Conservation (phyloP, 1,284 basidiomycete genomes). For the Cryptococcus hybrid region DNA sequence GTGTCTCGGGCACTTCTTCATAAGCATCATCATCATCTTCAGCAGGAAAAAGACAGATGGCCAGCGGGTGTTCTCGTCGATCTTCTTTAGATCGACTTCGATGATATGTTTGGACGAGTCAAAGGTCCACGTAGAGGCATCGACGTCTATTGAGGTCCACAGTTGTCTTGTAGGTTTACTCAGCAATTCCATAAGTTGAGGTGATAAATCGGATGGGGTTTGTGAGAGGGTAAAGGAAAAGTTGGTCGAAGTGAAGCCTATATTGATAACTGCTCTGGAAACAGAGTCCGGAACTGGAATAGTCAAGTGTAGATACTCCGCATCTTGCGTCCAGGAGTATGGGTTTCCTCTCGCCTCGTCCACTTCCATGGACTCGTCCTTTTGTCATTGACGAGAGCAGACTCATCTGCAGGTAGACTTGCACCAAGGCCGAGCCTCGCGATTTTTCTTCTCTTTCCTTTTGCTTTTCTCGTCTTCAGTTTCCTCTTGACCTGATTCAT, state of each 20-base stretch:
- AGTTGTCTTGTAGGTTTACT: constrained; percentile 57
- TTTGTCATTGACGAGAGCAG: background rate
- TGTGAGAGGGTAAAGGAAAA: constrained; percentile 59
- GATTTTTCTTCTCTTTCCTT: constrained; percentile 18
- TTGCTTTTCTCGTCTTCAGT: constrained; percentile 16
- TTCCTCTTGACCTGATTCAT: background rate
- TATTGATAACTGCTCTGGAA: constrained; percentile 61
- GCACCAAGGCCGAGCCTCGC: constrained; percentile 36
- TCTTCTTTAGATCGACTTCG: constrained; percentile 80
- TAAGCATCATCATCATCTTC: constrained; percentile 48
- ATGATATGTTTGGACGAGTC: constrained; percentile 69
- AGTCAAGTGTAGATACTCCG: constrained; percentile 74
- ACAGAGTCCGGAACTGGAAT: constrained; percentile 74
- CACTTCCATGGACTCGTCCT: constrained; percentile 11
- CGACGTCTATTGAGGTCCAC: constrained; percentile 71
- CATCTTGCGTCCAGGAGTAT: constrained; percentile 88
- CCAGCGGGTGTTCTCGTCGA: constrained; percentile 77
- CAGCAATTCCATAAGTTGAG: constrained; percentile 59
- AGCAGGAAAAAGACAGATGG: constrained; percentile 64
- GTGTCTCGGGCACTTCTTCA: constrained; percentile 79
- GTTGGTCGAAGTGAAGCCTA: constrained; percentile 64
- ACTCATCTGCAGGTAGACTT: constrained; percentile 3
- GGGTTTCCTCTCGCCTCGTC: constrained; percentile 50
- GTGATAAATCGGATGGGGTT: constrained; percentile 54
- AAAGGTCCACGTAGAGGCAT: constrained; percentile 83